phyloP scores from a whole-genome alignment of 805 yeast species.

The Cyberlindnera americana region DNA sequence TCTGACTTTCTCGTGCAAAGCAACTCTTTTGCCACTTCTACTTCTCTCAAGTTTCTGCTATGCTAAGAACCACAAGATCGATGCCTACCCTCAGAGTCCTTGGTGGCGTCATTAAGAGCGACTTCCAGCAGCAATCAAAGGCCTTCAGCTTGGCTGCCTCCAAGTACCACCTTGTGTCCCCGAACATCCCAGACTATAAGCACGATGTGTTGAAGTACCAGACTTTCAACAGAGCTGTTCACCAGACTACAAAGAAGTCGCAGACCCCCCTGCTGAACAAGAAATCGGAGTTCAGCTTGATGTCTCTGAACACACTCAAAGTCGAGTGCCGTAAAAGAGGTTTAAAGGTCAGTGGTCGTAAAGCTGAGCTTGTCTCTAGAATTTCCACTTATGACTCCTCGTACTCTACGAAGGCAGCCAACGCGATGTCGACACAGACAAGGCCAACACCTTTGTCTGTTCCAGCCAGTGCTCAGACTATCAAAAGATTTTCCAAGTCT shows the following conservation, averaged over 20 bases:
- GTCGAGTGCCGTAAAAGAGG: conserved; percentile 59
- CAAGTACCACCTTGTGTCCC: conserved; percentile 21
- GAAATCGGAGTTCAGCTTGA: conserved; percentile 29
- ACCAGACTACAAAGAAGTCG: conserved; percentile 27
- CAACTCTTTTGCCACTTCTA: no score
- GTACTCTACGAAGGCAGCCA: conserved; percentile 8
- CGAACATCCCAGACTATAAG: conserved; percentile 24
- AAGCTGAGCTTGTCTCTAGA: conserved; percentile 48
- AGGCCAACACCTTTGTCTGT: conserved; percentile 6
- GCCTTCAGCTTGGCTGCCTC: conserved; percentile 12
- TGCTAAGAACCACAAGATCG: conserved; percentile 30
- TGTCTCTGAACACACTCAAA: conserved; percentile 54
- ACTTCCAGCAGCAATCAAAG: conserved; percentile 11
- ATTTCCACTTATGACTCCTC: conserved; percentile 26
- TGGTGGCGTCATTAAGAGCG: conserved; percentile 10
- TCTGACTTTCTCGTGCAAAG: no score
- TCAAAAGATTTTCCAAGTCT: conserved; percentile 23
- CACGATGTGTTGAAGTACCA: conserved; percentile 11
- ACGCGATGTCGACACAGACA: conserved; percentile 17
- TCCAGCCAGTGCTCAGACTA: conserved; percentile 7
- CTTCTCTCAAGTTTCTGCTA: conserved; percentile 7
- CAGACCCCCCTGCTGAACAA: conserved; percentile 26
- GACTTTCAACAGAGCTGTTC: conserved; percentile 26
- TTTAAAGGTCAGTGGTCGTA: conserved; percentile 57
- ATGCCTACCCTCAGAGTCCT: conserved; percentile 25